Evolutionary conservation across 805 yeast species (phyloP).

Genomic region (Wickerhamomyces bisporus): DNA sequence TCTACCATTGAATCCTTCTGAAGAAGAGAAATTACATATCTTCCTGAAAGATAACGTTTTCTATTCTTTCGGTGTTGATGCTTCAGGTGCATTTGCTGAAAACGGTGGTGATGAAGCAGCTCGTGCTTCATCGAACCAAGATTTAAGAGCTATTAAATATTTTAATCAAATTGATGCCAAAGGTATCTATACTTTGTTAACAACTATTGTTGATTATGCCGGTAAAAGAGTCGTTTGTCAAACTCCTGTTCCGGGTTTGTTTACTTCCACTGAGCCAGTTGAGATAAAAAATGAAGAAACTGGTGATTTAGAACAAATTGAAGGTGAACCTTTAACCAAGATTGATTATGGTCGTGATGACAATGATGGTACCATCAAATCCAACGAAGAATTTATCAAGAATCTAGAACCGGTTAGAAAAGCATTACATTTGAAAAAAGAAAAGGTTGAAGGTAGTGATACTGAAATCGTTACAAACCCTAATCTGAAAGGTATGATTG

Average conservation of each 20-base stretch:
- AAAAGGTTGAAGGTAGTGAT: constrained; percentile 39
- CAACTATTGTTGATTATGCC: constrained; percentile 84
- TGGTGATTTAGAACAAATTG: constrained; percentile 31
- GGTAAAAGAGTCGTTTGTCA: constrained; percentile 89
- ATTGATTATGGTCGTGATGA: constrained; percentile 67
- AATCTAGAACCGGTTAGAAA: constrained; percentile 60
- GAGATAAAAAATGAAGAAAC: constrained; percentile 36
- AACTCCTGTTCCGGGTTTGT: constrained; percentile 88
- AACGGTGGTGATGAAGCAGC: constrained; percentile 87
- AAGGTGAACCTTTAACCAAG: constrained; percentile 24
- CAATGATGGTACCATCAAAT: constrained; percentile 43
- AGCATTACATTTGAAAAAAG: constrained; percentile 73
- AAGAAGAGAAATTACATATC: constrained; percentile 54
- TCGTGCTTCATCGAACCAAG: constrained; percentile 72
- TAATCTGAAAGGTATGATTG: constrained; percentile 80
- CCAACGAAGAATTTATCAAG: constrained; percentile 48
- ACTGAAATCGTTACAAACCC: constrained; percentile 59
- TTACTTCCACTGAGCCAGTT: constrained; percentile 34
- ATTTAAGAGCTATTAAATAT: constrained; percentile 63
- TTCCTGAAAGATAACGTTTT: constrained; percentile 80
- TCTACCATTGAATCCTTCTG: constrained; percentile 76
- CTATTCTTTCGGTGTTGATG: constrained; percentile 73
- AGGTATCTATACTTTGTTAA: constrained; percentile 66
- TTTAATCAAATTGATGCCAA: constrained; percentile 60
- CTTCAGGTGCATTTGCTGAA: constrained; percentile 55